These are phyloP conservation scores for Chenopodium formosanum DNA, from an alignment of 148 eudicot genomes.

Conservation along the genomic window DNA sequence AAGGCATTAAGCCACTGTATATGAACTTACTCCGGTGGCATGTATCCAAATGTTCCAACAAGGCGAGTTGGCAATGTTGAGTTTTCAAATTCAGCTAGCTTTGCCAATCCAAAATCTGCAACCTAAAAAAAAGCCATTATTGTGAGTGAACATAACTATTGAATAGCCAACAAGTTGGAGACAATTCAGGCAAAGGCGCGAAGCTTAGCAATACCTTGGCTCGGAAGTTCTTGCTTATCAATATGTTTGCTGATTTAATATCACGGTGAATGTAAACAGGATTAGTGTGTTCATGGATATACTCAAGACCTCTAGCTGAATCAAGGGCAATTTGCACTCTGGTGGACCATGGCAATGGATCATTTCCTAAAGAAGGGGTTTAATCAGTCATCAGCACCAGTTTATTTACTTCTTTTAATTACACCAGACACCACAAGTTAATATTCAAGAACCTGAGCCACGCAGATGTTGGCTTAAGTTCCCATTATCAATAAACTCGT, in stretches of 20 bases:
- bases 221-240: slow-evolving; percentile 49
- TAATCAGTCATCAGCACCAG: slow-evolving; percentile 11
- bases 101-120: slow-evolving; percentile 79
- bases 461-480: slow-evolving; percentile 64
- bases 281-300: slow-evolving; percentile 73
- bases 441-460: slow-evolving; percentile 37
- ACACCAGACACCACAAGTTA: neutral
- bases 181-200: neutral
- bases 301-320: slow-evolving; percentile 79
- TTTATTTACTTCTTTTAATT: neutral
- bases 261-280: slow-evolving; percentile 72
- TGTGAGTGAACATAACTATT: neutral
- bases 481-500: slow-evolving; percentile 65
- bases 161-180: neutral
- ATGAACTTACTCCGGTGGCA: slow-evolving; percentile 69
- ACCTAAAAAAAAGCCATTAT: slow-evolving; percentile 38
- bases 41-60: slow-evolving; percentile 71
- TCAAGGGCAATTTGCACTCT: slow-evolving; percentile 76
- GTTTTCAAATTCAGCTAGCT: slow-evolving; percentile 54
- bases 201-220: slow-evolving; percentile 47
- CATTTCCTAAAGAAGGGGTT: slow-evolving; percentile 33
- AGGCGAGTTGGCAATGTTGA: slow-evolving; percentile 49
- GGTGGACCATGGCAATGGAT: slow-evolving; percentile 60
- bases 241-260: slow-evolving; percentile 64
- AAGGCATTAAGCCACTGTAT: no score